These are phyloP conservation scores for Hemileia vastatrix DNA, from an alignment of 1,284 basidiomycete genomes.

Conservation along the genomic window DNA sequence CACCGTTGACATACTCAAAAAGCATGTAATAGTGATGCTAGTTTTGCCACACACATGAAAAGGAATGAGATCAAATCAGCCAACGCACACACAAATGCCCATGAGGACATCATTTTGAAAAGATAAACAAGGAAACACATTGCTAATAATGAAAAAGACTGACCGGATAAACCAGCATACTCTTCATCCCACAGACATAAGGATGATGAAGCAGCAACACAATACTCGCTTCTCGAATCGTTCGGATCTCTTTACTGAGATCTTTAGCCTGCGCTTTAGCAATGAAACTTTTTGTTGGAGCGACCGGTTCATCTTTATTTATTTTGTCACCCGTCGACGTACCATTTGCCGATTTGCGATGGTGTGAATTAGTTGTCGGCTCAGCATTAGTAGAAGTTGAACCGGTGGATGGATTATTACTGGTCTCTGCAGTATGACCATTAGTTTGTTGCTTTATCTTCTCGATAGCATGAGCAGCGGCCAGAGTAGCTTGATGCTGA, in stretches of 20 bases:
- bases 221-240: constrained; percentile 85
- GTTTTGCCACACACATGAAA: no score
- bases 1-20: constrained; percentile 95
- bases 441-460: background rate
- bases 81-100: background rate
- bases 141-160: background rate
- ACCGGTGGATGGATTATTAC: constrained; percentile 25
- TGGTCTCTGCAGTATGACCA: background rate
- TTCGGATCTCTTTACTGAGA: constrained; percentile 89
- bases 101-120: background rate
- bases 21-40: constrained; percentile 97
- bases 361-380: background rate
- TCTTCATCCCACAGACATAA: constrained; percentile 97
- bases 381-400: constrained; percentile 24
- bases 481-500: constrained; percentile 35
- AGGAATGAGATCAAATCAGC: background rate
- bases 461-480: constrained; percentile 4
- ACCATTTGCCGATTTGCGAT: constrained; percentile 44
- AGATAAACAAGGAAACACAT: background rate
- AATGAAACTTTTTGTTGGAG: constrained; percentile 53
- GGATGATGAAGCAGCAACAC: constrained; percentile 93
- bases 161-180: constrained; percentile 80
- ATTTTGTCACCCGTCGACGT: constrained; percentile 37
- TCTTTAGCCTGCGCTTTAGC: constrained; percentile 73
- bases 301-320: constrained; percentile 21